Evolutionary conservation across 441 rosid genomes (phyloP), one percentile per base, ranked within the genome.

Genomic region (Sinapis alba): DNA sequence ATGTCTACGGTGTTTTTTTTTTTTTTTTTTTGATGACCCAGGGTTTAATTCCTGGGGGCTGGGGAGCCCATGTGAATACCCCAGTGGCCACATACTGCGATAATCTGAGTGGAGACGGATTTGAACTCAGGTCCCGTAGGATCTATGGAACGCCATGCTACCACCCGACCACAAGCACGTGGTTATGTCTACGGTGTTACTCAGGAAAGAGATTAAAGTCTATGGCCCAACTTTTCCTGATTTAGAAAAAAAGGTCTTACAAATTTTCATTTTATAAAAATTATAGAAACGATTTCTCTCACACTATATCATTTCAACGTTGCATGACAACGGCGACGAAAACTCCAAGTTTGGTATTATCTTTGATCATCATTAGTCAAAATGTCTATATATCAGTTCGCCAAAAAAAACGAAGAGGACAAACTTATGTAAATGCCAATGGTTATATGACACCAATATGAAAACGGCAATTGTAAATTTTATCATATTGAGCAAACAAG

Each of bases 281-380:
- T 2, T 51, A 51, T 45, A 47, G 6, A 18, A 47, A 19, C 3
- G n/a, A 56, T 57, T 32, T 9, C 32, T 57, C 4, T 24, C 34
- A 12, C n/a, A 13, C 62, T 57, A 58, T 58, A 60, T 23, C 21
- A 60, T 16, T 60, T 30, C n/a, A 30, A 8, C 30, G 64, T 60
- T 15, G 41, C 64, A 60, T 28, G 64, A 60, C 20, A 28, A 60
- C 54, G 20, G 19, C 59, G 27, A 54, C 15, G 24, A 8, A 15
- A 9, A 60, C 64, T 60, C 18, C 7, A 60, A 60, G 3, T 30
- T 21, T 30, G 64, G 64, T 60, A 60, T 60, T 60, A 60, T 32
- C 45, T 61, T 18, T 61, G 65, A 61, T 61, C 45, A 61, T 61
- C 45, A 61, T 61, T 30, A 61, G 45, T 61, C n/a, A 2, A 18